Conservation (phyloP, 2,329 filamentous ascomycete genomes). For the Fusarium secorum region DNA sequence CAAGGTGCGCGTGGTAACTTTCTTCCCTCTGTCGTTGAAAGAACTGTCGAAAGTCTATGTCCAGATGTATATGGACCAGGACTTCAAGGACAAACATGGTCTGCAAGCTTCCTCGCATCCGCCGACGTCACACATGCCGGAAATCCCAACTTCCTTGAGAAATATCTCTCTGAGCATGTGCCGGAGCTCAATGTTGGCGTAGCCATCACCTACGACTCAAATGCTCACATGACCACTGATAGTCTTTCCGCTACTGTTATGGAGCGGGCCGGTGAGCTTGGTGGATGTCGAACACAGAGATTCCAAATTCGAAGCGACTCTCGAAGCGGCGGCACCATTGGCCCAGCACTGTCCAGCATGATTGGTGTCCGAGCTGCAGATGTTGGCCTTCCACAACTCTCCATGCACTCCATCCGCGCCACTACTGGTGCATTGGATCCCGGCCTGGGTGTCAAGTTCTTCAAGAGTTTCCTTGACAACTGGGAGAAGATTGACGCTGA, state of each 20-base stretch:
- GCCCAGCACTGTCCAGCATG: constrained; percentile 82
- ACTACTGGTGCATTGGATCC: constrained; percentile 88
- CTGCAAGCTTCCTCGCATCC: constrained; percentile 78
- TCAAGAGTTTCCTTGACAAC: constrained; percentile 86
- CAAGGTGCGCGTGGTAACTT: constrained; percentile 93
- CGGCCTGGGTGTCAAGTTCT: constrained; percentile 85
- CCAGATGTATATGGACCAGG: constrained; percentile 62
- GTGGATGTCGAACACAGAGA: constrained; percentile 75
- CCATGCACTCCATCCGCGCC: constrained; percentile 92
- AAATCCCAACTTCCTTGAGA: constrained; percentile 89
- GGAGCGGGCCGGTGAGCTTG: constrained; percentile 77
- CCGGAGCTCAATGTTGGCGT: constrained; percentile 90
- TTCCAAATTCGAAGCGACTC: constrained; percentile 97
- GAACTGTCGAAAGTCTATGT: constrained; percentile 75
- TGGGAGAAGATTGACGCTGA: constrained; percentile 87
- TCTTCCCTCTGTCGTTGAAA: constrained; percentile 80
- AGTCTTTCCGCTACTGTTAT: constrained; percentile 84
- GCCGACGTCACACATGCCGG: constrained; percentile 94
- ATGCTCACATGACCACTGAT: constrained; percentile 97
- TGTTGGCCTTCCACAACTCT: constrained; percentile 87
- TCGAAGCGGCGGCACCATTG: constrained; percentile 91
- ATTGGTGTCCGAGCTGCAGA: constrained; percentile 87
- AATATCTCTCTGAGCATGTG: constrained; percentile 85
- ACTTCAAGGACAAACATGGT: constrained; percentile 75
- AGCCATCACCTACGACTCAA: constrained; percentile 80